Base-by-base conservation (phyloP, 31 red algal genomes). In the Bonnemaisonia californica region DNA sequence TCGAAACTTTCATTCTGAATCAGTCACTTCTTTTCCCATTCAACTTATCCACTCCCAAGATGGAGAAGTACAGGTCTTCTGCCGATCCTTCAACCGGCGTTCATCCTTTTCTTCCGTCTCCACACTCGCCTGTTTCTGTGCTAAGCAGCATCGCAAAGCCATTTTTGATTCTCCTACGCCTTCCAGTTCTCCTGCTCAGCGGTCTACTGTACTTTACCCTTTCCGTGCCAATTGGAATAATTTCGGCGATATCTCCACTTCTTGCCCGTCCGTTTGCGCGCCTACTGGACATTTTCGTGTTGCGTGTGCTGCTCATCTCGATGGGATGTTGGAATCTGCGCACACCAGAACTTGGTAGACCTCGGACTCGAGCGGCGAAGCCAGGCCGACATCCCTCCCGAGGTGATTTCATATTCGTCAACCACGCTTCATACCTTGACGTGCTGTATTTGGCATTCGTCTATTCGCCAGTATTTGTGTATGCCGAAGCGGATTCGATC, bases 21-120 rank as follows among this genome's bases (percentile, higher is more conserved):
- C n/a, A n/a, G n/a, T n/a, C n/a, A n/a, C n/a, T n/a, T n/a, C n/a
- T n/a, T n/a, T n/a, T n/a, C n/a, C n/a, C n/a, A n/a, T n/a, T n/a
- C n/a, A n/a, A n/a, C n/a, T n/a, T n/a, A n/a, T n/a, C n/a, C 79
- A 7, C 26, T 34, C 41, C 0, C 68, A 63, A 30, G 54, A 91
- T 91, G 87, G 87, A 91, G 29, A 91, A 91, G 87, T 91, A 82
- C 38, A 76, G 87, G 48, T 83, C 78, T 5, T 66, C 79, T 11
- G 71, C 87, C 57, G 87, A 91, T 31, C 79, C 87, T 3, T 82
- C 87, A n/a, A 91, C 87, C 21, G 87, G 87, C 35, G 34, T 92
- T 24, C 89, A 87, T 41, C 89, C 89, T 1, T 85, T 80, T 72
- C 63, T 92, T 34, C 86, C 76, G 30, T 57, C 64, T 31, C 34